These are phyloP conservation scores for Peterozyma xylosa DNA, from an alignment of 805 yeast genomes.

Conservation along the genomic window DNA sequence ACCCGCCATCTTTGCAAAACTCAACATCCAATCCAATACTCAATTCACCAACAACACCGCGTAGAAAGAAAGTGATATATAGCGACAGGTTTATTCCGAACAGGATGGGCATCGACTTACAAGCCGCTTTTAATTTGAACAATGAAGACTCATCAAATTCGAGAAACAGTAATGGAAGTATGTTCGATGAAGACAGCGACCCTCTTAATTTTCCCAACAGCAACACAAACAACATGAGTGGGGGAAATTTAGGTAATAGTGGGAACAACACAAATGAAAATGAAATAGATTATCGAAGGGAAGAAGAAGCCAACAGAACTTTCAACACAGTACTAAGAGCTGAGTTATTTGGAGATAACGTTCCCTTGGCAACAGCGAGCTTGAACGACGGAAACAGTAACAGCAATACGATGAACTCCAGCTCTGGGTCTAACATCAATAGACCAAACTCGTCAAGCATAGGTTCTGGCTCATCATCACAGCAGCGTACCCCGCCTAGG, in stretches of 20 bases:
- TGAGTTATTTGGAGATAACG: conserved; percentile 85
- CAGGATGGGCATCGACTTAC: conserved; percentile 78
- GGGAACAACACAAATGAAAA: conserved; percentile 30
- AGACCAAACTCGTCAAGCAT: conserved; percentile 9
- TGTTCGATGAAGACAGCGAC: neutral
- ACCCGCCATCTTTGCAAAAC: conserved; percentile 5
- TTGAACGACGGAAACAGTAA: conserved; percentile 7
- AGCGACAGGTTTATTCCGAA: conserved; percentile 87
- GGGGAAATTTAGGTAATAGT: conserved; percentile 10
- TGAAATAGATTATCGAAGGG: conserved; percentile 62
- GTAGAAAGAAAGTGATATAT: conserved; percentile 47
- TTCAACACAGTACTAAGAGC: conserved; percentile 82
- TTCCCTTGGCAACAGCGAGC: conserved; percentile 41
- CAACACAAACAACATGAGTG: conserved; percentile 15
- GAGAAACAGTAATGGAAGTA: conserved; percentile 23
- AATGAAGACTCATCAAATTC: conserved; percentile 28
- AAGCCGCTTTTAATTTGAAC: conserved; percentile 69
- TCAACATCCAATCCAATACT: conserved; percentile 11
- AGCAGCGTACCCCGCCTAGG: conserved; percentile 20
- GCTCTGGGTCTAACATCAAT: conserved; percentile 5
- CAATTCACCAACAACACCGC: conserved; percentile 36
- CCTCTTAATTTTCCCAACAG: neutral
- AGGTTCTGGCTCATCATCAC: conserved; percentile 8
- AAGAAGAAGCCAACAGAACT: conserved; percentile 79
- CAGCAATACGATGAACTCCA: conserved; percentile 11